Percentiles rank a stretch among this genome's conserved stretches.
phyloP scores from a whole-genome alignment of 176 grass and related monocot species.

The Zea luxurians region DNA sequence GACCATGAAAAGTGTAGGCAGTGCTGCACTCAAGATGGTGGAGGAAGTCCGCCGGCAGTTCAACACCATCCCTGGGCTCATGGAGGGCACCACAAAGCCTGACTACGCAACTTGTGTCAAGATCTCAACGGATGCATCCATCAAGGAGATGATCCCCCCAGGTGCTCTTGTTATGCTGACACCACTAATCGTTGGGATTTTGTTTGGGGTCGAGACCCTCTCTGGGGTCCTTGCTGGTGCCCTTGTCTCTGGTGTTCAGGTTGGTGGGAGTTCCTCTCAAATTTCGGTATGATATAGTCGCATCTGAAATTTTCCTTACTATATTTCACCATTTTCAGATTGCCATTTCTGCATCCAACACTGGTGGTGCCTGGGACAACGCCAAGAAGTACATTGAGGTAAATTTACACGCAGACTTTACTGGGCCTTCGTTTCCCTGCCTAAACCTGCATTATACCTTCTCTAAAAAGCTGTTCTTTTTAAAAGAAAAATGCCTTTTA shows the following conservation, averaged over 20 bases:
- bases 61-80: conserved; percentile 75
- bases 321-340: conserved; percentile 42
- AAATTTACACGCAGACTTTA: conserved; percentile 13
- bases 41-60: conserved; percentile 88
- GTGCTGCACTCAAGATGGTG: conserved; percentile 82
- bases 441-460: not conserved
- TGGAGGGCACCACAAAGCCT: conserved; percentile 70
- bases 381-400: conserved; percentile 61
- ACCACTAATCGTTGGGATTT: conserved; percentile 70
- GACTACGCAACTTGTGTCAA: conserved; percentile 87
- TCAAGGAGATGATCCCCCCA: conserved; percentile 86
- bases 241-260: conserved; percentile 88
- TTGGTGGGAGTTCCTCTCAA: conserved; percentile 29
- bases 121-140: conserved; percentile 84
- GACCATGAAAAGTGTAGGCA: conserved; percentile 90
- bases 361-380: conserved; percentile 55
- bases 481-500: not conserved
- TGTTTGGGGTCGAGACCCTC: conserved; percentile 88
- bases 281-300: not conserved
- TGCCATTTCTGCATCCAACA: conserved; percentile 86
- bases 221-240: conserved; percentile 81
- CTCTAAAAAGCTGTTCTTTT: not conserved
- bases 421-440: not conserved
- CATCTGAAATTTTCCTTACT: not conserved
- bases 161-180: conserved; percentile 90